These are phyloP conservation scores for Pyricularia sp. DNA, from an alignment of 2,329 filamentous ascomycete genomes.

Conservation along the genomic window DNA sequence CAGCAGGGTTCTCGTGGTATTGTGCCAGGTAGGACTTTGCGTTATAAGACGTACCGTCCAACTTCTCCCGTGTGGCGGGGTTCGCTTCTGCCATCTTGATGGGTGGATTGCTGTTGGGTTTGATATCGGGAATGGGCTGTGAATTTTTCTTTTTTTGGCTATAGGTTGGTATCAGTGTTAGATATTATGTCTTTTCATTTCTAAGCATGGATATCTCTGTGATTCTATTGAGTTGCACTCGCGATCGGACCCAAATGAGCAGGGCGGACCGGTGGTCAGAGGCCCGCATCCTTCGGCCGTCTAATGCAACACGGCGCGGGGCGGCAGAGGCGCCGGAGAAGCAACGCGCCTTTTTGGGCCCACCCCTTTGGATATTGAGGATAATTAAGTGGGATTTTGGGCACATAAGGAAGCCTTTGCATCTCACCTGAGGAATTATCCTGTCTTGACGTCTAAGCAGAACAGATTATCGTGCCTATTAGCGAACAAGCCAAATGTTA, in stretches of 20 bases:
- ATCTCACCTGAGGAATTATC: neutral
- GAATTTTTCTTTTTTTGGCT: neutral
- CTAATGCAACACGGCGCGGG: neutral
- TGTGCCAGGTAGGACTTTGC: neutral
- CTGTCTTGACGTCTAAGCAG: neutral
- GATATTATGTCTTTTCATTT: neutral
- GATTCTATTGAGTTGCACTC: neutral
- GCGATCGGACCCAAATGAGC: neutral
- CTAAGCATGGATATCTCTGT: neutral
- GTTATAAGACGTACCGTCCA: slow-evolving; percentile 47
- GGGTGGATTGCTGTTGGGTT: neutral
- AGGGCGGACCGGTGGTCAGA: neutral
- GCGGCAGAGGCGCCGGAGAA: neutral
- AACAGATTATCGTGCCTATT: neutral
- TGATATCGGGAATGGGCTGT: neutral
- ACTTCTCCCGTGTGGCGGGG: slow-evolving; percentile 47
- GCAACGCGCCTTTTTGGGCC: neutral
- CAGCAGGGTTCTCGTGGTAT: neutral
- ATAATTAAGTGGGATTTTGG: neutral
- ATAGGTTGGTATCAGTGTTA: neutral
- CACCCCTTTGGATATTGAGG: neutral
- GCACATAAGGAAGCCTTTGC: neutral
- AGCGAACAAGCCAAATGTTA: neutral
- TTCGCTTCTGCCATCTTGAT: slow-evolving; percentile 2
- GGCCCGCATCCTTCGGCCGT: neutral